Base-by-base conservation (phyloP, 495 filamentous ascomycete species). In the Podospora sp. region DNA sequence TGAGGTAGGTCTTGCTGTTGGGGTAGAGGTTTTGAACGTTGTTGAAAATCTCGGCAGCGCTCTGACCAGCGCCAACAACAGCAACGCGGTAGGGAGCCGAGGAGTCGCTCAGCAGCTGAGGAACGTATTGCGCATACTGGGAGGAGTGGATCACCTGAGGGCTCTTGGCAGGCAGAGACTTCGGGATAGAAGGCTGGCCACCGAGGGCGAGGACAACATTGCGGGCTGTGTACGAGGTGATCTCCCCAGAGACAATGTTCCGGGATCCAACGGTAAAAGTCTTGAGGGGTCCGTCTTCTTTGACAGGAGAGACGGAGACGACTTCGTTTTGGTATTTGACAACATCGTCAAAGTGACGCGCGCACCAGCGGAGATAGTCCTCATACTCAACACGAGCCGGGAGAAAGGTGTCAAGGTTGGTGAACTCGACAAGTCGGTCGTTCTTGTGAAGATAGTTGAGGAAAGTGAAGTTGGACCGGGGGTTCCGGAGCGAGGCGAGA, bases 301-400 rank as follows among this genome's bases (percentile, higher is more conserved):
- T 78, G 71, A 65, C 81, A 0, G 86, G 84, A 6, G 80, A 68
- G 3, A 95, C 81, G 7, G 87, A 83, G 22, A 90, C 68, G 2
- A 94, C 93, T 74, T 95, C 91, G 69, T 88, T 88, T 29, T 87
- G 84, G 68, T 97, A 99, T 16, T 78, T 78, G 18, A 97, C 94
- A 2, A 90, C 83, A 49, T 93, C 86, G 16, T 88, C 85, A 72
- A 99, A 99, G 63, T 86, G 87, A 55, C 84, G 77, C 6, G 94
- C 92, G 75, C 93, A 97, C 94, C 94, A 99, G 14, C 89, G 83
- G 77, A 99, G 88, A 76, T 99, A 97, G 75, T 97, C 94, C 72
- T 97, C 93, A 72, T 92, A 99, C 78, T 99, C 95, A 66, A 91
- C 81, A 14, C 94, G 86, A 5, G 91, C 86, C 0, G 95, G 95